These are phyloP conservation scores for Trichoderma sp. DNA, from an alignment of 2,329 filamentous ascomycete species.

Conservation along the genomic window DNA sequence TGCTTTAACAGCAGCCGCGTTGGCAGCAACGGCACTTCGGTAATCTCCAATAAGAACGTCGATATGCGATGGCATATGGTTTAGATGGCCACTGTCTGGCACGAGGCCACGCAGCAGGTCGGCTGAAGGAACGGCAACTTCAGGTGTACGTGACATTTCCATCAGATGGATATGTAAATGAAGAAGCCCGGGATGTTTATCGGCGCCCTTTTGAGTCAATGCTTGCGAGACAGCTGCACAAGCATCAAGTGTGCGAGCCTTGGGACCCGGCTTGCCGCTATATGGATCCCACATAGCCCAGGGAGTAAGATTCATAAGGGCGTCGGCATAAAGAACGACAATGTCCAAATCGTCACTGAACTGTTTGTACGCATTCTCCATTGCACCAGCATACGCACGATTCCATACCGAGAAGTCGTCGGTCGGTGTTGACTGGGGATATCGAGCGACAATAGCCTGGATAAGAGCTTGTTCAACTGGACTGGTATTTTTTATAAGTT, in stretches of 20 bases:
- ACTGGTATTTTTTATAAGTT: not conserved
- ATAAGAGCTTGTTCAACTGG: slow-evolving; percentile 7
- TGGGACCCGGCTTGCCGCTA: not conserved
- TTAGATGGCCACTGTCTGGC: slow-evolving; percentile 62
- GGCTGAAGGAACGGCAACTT: slow-evolving; percentile 54
- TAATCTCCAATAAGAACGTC: not conserved
- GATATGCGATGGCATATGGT: slow-evolving; percentile 25
- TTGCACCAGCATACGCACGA: not conserved
- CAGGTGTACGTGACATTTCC: slow-evolving; percentile 65
- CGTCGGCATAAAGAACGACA: not conserved
- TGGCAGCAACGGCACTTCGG: not conserved
- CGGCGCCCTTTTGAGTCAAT: not conserved
- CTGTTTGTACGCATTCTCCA: not conserved
- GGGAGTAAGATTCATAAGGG: slow-evolving; percentile 1
- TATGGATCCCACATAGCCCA: slow-evolving; percentile 3
- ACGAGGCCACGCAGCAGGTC: slow-evolving; percentile 59
- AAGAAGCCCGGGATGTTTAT: not conserved
- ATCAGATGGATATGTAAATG: slow-evolving; percentile 43
- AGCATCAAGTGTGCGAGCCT: not conserved
- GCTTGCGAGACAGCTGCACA: not conserved
- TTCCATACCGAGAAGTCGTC: slow-evolving; percentile 1
- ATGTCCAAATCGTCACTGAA: slow-evolving; percentile 1
- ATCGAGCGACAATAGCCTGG: not conserved
- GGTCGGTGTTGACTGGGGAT: not conserved
- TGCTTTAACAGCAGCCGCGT: not conserved